Conservation (phyloP, 1,139 yeast species). For the Wickerhamomyces sp. region DNA sequence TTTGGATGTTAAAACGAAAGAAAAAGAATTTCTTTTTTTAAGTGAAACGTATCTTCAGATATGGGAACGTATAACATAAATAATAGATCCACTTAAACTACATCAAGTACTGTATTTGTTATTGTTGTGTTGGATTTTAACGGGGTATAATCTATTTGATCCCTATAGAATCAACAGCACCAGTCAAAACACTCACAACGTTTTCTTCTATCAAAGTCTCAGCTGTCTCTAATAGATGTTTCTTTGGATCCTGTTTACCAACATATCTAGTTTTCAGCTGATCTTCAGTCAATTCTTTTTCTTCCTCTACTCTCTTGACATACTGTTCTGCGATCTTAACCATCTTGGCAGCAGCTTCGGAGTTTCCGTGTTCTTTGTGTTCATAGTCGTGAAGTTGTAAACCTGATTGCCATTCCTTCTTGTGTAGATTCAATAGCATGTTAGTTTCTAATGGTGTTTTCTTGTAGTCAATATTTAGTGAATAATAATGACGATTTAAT, state of each 20-base stretch:
- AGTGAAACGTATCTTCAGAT: conserved; percentile 63
- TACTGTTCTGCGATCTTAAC: conserved; percentile 89
- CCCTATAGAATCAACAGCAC: conserved; percentile 84
- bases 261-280: conserved; percentile 93
- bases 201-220: conserved; percentile 85
- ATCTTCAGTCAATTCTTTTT: conserved; percentile 81
- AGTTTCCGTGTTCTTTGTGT: conserved; percentile 71
- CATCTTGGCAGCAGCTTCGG: conserved; percentile 71
- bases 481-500: conserved; percentile 92
- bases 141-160: conserved; percentile 44
- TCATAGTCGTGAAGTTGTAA: conserved; percentile 74
- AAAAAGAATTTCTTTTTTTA: conserved; percentile 57
- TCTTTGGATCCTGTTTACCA: conserved; percentile 98
- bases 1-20: conserved; percentile 40
- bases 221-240: conserved; percentile 89
- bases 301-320: conserved; percentile 89
- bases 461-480: conserved; percentile 90
- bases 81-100: too few species aligned
- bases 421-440: conserved; percentile 91
- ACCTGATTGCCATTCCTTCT: conserved; percentile 95
- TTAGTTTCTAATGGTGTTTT: conserved; percentile 91
- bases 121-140: too few species aligned
- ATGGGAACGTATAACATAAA: conserved; percentile 43
- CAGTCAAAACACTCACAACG: conserved; percentile 79
- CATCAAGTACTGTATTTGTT: not conserved